Percentiles rank a stretch among this genome's conserved stretches.
phyloP scores from a whole-genome alignment of 225 moss, liverwort and hornwort genomes.

The Thuidium tamariscinum region DNA sequence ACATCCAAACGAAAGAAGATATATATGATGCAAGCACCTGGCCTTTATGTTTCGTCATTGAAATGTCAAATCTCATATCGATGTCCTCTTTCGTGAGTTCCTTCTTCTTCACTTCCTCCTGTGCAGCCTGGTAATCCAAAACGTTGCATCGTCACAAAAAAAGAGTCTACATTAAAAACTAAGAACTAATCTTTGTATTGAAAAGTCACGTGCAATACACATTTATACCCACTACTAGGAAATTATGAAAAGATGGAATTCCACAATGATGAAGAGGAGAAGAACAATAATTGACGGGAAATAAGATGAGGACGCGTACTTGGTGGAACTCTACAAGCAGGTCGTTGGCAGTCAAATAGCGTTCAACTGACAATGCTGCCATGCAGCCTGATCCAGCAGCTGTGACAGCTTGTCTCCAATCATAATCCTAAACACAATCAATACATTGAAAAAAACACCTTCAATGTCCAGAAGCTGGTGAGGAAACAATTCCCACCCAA shows the following conservation, averaged over 20 bases:
- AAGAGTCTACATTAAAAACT: neutral
- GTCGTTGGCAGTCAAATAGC: slow-evolving; percentile 64
- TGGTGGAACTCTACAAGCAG: slow-evolving; percentile 97
- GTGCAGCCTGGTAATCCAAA: slow-evolving; percentile 30
- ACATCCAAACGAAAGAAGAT: neutral
- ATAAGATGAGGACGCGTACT: slow-evolving; percentile 3
- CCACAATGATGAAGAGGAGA: neutral
- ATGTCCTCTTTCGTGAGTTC: slow-evolving; percentile 77
- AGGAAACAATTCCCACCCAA: neutral
- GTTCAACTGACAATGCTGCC: slow-evolving; percentile 90
- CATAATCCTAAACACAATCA: slow-evolving; percentile 55
- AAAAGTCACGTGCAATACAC: neutral
- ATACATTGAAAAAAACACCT: neutral
- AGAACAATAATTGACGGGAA: neutral
- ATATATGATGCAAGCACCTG: slow-evolving; percentile 33
- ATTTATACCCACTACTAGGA: neutral
- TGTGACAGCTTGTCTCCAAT: slow-evolving; percentile 95
- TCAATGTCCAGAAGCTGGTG: neutral
- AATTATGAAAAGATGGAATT: neutral
- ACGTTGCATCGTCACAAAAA: neutral
- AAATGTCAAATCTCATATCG: slow-evolving; percentile 75
- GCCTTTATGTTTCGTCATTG: slow-evolving; percentile 84
- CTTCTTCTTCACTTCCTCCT: slow-evolving; percentile 69
- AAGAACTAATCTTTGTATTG: neutral
- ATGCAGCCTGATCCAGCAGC: slow-evolving; percentile 97